A percentile compares a stretch with the other conserved stretches of the same genome.
These are phyloP conservation scores for Daldinia concentrica DNA, from an alignment of 495 filamentous ascomycete species.

Conservation along the genomic window DNA sequence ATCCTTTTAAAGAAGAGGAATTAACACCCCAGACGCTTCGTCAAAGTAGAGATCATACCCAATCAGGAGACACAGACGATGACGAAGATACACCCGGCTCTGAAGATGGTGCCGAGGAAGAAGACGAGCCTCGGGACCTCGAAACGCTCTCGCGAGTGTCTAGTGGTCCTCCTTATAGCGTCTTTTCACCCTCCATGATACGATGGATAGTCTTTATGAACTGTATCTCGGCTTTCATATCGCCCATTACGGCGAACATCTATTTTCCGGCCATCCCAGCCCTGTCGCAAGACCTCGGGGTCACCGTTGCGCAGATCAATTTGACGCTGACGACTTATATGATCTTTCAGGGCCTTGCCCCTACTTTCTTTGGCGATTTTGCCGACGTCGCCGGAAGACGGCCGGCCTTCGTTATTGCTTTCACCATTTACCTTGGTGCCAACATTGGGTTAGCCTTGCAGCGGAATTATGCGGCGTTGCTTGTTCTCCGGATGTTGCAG, in stretches of 20 bases:
- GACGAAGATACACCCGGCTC: conserved; percentile 3
- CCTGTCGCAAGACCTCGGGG: conserved; percentile 62
- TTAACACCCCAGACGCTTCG: conserved; percentile 6
- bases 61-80: conserved; percentile 20
- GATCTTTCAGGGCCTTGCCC: conserved; percentile 69
- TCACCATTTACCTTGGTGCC: conserved; percentile 67
- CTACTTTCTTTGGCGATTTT: conserved; percentile 68
- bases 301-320: conserved; percentile 70
- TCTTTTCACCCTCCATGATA: conserved; percentile 66
- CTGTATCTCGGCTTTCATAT: conserved; percentile 71
- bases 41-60: conserved; percentile 1
- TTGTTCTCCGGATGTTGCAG: conserved; percentile 71
- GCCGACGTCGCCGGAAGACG: conserved; percentile 67
- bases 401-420: conserved; percentile 66
- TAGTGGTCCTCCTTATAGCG: conserved; percentile 59
- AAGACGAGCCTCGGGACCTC: conserved; percentile 29
- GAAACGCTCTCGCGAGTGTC: conserved; percentile 48
- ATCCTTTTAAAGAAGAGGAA: conserved; percentile 24
- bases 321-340: conserved; percentile 73
- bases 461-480: conserved; percentile 65
- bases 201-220: conserved; percentile 72
- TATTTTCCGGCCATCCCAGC: conserved; percentile 79
- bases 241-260: conserved; percentile 78
- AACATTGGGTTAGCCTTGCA: conserved; percentile 72
- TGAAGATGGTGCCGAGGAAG: conserved; percentile 19